A percentile compares a stretch with the other conserved stretches of the same genome.
Evolutionary conservation across 495 filamentous ascomycete genomes (phyloP).

Genomic region (Penicillium lagena): DNA sequence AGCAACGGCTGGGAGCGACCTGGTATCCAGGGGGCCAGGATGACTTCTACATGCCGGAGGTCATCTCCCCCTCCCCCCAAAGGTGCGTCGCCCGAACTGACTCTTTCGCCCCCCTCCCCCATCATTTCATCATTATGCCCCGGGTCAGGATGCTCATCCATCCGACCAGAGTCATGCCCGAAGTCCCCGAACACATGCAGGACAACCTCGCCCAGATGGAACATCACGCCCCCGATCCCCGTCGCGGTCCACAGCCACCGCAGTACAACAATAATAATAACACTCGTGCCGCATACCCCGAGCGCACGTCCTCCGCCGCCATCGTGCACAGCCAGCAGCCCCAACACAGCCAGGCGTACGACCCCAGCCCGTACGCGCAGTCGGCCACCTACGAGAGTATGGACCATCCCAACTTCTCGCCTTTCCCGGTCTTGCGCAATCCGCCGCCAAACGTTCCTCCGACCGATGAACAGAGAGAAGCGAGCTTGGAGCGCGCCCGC

Average conservation of each 20-base stretch:
- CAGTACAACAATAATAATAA: conserved; percentile 10
- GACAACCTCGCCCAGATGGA: conserved; percentile 86
- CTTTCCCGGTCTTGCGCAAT: conserved; percentile 78
- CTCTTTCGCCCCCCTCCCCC: background rate
- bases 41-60: conserved; percentile 77
- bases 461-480: conserved; percentile 89
- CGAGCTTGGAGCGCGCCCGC: conserved; percentile 75
- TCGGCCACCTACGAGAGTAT: conserved; percentile 37
- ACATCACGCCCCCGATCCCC: conserved; percentile 56
- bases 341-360: conserved; percentile 22
- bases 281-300: conserved; percentile 34
- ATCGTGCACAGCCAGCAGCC: conserved; percentile 25
- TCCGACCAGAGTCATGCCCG: conserved; percentile 59
- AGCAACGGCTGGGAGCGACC: conserved; percentile 64
- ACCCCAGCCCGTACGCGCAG: conserved; percentile 34
- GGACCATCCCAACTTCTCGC: conserved; percentile 78
- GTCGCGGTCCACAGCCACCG: conserved; percentile 31
- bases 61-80: conserved; percentile 81
- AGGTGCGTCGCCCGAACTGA: conserved; percentile 50
- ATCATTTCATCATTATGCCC: conserved; percentile 7
- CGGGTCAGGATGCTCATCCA: conserved; percentile 19
- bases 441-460: conserved; percentile 86
- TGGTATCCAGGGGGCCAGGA: conserved; percentile 86
- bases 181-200: conserved; percentile 82
- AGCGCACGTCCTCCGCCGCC: conserved; percentile 31